Evolutionary conservation across 2,329 filamentous ascomycete genomes (phyloP), one percentile per base, ranked within the genome.

Genomic region (Stagonosporopsis cucurbitacearum): DNA sequence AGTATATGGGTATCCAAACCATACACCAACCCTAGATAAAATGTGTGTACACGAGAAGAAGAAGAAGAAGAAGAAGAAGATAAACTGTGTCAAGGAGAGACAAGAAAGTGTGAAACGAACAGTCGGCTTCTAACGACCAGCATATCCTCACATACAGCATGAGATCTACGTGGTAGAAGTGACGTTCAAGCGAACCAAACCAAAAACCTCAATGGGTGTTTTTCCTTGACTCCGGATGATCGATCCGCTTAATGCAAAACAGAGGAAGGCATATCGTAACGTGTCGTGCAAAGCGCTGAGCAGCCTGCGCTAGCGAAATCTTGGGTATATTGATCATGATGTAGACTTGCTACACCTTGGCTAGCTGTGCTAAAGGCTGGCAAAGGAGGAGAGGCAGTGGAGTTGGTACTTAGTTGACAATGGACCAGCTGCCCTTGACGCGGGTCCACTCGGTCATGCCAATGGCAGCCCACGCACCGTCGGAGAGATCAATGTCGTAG

Each of bases 271-370:
- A 58, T 56, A 56, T 72, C 70, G 62, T 72, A 60, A 71, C 61
- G 57, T 63, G 68, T 75, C 72, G 68, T 75, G 70, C 71, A 74
- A 73, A 75, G 72, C 72, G 72, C 72, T 73, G 71, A 74, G 70
- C 68, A 62, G 72, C 67, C 70, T 70, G 72, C 72, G 72, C 71
- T 74, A 75, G 72, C 71, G 58, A 67, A 65, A 65, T 57, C 60
- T 61, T 60, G 65, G 68, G 70, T 70, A 71, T 72, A 68, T 60
- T 63, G 62, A 58, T 67, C 58, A 40, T 62, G 32, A 54, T 49
- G 54, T 61, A 53, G 53, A 43, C 53, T 56, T 51, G 42, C 53
- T 50, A 56, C 53, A 47, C 41, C 20, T 45, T 15, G 17, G 62
- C 61, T 66, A 57, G 54, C 44, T 57, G 64, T 62, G 63, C 64